phyloP scores from a whole-genome alignment of 805 yeast species.

The Pichia heedii region DNA sequence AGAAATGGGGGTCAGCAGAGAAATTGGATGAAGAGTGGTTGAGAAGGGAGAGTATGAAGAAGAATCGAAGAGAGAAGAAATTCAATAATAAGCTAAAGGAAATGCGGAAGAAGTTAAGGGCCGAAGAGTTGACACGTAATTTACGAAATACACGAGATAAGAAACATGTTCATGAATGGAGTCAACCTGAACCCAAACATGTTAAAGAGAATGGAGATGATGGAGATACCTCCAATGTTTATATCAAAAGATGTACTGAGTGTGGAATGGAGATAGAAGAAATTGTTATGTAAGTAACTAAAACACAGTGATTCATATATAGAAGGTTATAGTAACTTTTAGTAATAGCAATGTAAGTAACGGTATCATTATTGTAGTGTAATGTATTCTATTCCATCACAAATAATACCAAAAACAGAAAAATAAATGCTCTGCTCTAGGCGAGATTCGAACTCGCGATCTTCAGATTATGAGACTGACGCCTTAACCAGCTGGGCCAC shows the following conservation, averaged over 20 bases:
- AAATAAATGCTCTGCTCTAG: constrained; percentile 23
- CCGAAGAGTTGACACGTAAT: constrained; percentile 76
- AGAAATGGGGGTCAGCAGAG: constrained; percentile 91
- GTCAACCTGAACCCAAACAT: constrained; percentile 42
- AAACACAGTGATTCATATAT: not conserved
- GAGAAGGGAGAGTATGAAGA: constrained; percentile 61
- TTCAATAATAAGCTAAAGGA: constrained; percentile 72
- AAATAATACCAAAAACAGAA: constrained; percentile 3
- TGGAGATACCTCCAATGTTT: constrained; percentile 20
- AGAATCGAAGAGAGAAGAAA: constrained; percentile 66
- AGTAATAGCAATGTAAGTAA: too few relatives aligned
- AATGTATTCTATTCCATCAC: not conserved
- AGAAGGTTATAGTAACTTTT: not conserved
- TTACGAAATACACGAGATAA: constrained; percentile 43
- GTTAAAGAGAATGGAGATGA: constrained; percentile 16
- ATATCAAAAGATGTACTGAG: constrained; percentile 56
- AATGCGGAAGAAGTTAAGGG: constrained; percentile 87
- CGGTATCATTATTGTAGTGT: not conserved
- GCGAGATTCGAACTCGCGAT: constrained; percentile 35
- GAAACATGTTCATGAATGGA: constrained; percentile 71
- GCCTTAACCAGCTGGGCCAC: constrained; percentile 35
- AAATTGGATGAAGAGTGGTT: constrained; percentile 91
- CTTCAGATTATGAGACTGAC: constrained; percentile 34
- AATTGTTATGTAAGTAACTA: constrained; percentile 32
- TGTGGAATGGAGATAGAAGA: constrained; percentile 87